A percentile compares a stretch with the other conserved stretches of the same genome.
Evolutionary conservation across 1,284 basidiomycete species (phyloP).

Genomic region (Pterulicium gracile): DNA sequence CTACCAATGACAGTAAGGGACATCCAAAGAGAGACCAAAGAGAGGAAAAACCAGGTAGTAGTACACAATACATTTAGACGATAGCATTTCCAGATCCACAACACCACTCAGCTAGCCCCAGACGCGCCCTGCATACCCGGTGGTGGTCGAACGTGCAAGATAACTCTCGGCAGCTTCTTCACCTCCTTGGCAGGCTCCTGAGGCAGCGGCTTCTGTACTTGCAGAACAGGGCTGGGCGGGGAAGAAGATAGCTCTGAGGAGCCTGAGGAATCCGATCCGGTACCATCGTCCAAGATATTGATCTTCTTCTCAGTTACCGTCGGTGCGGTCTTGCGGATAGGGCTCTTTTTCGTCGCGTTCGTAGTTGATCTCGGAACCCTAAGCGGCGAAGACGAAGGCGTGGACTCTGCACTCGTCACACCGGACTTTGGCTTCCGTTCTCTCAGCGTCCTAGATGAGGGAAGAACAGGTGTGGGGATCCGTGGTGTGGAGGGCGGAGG

Average conservation of each 20-base stretch:
- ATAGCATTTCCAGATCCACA: no score
- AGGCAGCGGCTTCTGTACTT: not conserved
- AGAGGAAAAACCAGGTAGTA: no score
- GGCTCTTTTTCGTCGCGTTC: not conserved
- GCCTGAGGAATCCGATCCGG: not conserved
- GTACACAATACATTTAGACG: no score
- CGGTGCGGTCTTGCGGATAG: not conserved
- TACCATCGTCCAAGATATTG: not conserved
- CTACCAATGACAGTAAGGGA: no score
- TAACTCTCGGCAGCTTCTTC: slow-evolving; percentile 2
- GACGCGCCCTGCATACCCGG: not conserved
- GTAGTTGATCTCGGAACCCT: not conserved
- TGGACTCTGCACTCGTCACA: not conserved
- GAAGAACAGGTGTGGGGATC: not conserved
- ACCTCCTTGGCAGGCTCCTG: not conserved
- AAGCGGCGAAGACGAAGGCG: not conserved
- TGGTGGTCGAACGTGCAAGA: slow-evolving; percentile 3
- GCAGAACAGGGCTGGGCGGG: not conserved
- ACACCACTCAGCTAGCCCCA: no score
- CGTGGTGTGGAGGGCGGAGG: not conserved
- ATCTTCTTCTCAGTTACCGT: not conserved
- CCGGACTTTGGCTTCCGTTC: not conserved
- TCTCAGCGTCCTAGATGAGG: not conserved
- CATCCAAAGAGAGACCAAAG: no score
- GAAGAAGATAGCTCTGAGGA: not conserved